Conservation (phyloP, 75 land plant genomes). For the Picea glauca region DNA sequence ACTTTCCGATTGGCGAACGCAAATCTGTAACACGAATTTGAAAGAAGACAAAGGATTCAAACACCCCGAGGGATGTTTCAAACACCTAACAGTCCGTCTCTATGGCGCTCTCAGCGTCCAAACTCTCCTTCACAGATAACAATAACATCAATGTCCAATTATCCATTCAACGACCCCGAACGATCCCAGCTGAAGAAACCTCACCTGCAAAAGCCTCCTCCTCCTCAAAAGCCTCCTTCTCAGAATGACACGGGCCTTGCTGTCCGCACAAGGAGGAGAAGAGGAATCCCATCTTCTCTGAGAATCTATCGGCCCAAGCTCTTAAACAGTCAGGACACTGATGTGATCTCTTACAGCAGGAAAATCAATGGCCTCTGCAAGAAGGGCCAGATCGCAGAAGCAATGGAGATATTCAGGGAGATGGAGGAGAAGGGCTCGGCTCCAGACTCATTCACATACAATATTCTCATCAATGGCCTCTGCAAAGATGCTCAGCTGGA, state of each 20-base stretch:
- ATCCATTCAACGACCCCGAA: neutral
- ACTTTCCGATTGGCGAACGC: too few species aligned
- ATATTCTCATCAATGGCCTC: conserved; percentile 17
- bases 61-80: too few species aligned
- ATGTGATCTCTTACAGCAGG: conserved; percentile 50
- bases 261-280: neutral
- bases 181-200: neutral
- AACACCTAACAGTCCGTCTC: neutral
- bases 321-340: conserved; percentile 19
- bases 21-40: too few species aligned
- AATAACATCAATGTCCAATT: neutral
- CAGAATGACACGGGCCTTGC: too few species aligned
- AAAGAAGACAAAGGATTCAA: too few species aligned
- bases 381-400: conserved; percentile 26
- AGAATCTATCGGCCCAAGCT: neutral
- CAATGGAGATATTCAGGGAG: conserved; percentile 39
- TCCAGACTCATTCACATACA: conserved; percentile 16
- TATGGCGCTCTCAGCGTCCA: neutral
- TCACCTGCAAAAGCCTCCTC: neutral
- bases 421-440: conserved; percentile 36
- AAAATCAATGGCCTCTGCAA: conserved; percentile 49
- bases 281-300: neutral
- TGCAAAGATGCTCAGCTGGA: conserved; percentile 8
- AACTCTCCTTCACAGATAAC: neutral
- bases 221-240: too few species aligned